Evolutionary conservation across 768 basidiomycete genomes (phyloP), one percentile per base, ranked within the genome.

Genomic region (Leccinum boreale): DNA sequence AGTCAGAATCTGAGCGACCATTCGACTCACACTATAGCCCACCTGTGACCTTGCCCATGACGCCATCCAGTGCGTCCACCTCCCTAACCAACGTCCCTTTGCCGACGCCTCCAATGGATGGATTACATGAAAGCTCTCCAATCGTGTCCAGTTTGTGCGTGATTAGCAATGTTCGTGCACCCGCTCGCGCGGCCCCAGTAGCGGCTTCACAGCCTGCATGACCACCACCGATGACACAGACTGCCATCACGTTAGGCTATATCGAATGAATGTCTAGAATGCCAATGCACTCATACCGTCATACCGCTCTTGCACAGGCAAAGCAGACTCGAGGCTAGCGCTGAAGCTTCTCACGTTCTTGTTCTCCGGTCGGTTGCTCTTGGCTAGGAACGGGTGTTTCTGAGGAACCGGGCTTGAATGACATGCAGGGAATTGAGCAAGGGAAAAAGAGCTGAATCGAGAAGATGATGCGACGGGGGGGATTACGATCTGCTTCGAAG

Each of bases 121-220:
- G 94, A 70, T 96, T 96, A 65, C 94, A 96, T 21, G 92, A 94
- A 65, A 96, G 75, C 60, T 84, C 85, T 33, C 94, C 94, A 48
- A 96, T 83, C 0, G 86, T 92, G 51, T 89, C 86, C 15, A 91
- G 67, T 53, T 82, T 86, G 70, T 94, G 93, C 1, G 94, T 96
- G 56, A 96, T 71, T 8, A 96, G 78, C 9, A 93, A 64, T 0
- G 92, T 94, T 60, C 81, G 79, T 2, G 93, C 92, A 1, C 94
- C 92, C 0, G 87, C 83, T 47, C 94, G 79, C 1, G 94, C 92
- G 15, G 93, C 81, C 3, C 88, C 94, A 5, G 92, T 84, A 0
- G 94, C 93, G 1, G 94, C 94, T 69, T 96, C 94, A 65, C 91
- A 93, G 1, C 94, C 94, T 29, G 94, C 94, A 76, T 96, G 94